These are phyloP conservation scores for Phanerodontia chrysosporium DNA, from an alignment of 768 basidiomycete species.

Conservation along the genomic window DNA sequence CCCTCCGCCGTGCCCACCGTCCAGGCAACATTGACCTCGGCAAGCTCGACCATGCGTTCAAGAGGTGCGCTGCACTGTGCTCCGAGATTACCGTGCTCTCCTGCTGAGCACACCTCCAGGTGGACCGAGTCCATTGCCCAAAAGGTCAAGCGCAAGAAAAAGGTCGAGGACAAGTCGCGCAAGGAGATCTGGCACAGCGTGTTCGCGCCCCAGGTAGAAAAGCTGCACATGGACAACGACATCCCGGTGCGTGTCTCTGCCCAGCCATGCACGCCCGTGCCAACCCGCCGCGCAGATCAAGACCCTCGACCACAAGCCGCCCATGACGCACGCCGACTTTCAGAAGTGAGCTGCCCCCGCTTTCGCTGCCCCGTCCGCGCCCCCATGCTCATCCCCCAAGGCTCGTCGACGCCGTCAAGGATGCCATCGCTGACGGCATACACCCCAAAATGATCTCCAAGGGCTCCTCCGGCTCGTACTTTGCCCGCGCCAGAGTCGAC, in stretches of 20 bases:
- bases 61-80: slow-evolving; percentile 43
- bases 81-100: neutral
- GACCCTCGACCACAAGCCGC: slow-evolving; percentile 76
- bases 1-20: slow-evolving; percentile 31
- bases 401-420: slow-evolving; percentile 58
- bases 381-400: slow-evolving; percentile 36
- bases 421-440: slow-evolving; percentile 69
- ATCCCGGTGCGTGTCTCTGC: slow-evolving; percentile 32
- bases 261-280: slow-evolving; percentile 4
- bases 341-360: slow-evolving; percentile 47
- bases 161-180: slow-evolving; percentile 55
- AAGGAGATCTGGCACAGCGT: slow-evolving; percentile 79
- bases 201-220: slow-evolving; percentile 59
- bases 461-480: slow-evolving; percentile 89
- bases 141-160: slow-evolving; percentile 79
- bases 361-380: neutral
- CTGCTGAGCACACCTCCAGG: slow-evolving; percentile 30
- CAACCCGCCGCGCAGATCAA: slow-evolving; percentile 45
- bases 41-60: slow-evolving; percentile 80
- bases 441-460: slow-evolving; percentile 91
- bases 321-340: slow-evolving; percentile 73
- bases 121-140: slow-evolving; percentile 88
- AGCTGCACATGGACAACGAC: slow-evolving; percentile 25
- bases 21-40: slow-evolving; percentile 74
- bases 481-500: slow-evolving; percentile 79